Percentiles rank a stretch among this genome's conserved stretches.
Evolutionary conservation across 2,329 filamentous ascomycete genomes (phyloP).

Genomic region (Samsoniella hepiali): DNA sequence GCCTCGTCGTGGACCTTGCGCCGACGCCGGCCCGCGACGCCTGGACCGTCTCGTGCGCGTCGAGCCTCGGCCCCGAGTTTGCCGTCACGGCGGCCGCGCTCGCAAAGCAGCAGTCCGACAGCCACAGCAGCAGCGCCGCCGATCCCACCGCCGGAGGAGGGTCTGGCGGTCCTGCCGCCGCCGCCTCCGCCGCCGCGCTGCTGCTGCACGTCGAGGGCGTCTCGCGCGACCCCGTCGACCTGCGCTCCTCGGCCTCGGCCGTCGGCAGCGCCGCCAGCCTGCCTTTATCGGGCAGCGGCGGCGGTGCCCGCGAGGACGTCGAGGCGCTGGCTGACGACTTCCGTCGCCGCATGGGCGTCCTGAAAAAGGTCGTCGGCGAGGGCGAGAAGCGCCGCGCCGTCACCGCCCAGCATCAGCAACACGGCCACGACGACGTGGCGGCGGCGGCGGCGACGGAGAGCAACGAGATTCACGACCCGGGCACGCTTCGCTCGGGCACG

Average conservation of each 20-base stretch:
- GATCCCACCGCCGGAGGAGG: constrained; percentile 19
- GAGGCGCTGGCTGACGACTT: constrained; percentile 54
- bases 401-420: not conserved
- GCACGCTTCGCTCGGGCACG: not conserved
- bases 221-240: constrained; percentile 35
- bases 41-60: constrained; percentile 62
- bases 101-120: constrained; percentile 40
- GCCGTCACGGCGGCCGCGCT: constrained; percentile 50
- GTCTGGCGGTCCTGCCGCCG: constrained; percentile 23
- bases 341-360: constrained; percentile 51
- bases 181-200: constrained; percentile 25
- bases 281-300: constrained; percentile 30
- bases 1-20: constrained; percentile 55
- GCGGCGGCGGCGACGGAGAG: not conserved
- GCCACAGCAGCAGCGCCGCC: constrained; percentile 40
- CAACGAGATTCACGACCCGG: constrained; percentile 8
- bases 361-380: constrained; percentile 54
- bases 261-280: constrained; percentile 20
- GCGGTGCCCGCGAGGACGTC: constrained; percentile 45
- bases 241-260: constrained; percentile 22
- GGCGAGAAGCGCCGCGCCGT: constrained; percentile 41
- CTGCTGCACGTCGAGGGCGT: constrained; percentile 38
- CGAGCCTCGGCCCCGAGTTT: constrained; percentile 73
- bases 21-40: constrained; percentile 38
- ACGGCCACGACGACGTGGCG: too few species aligned